Evolutionary conservation across 371 early-diverging fungal species (phyloP), one percentile per base, ranked within the genome.

Genomic region (Coemansia sp.): DNA sequence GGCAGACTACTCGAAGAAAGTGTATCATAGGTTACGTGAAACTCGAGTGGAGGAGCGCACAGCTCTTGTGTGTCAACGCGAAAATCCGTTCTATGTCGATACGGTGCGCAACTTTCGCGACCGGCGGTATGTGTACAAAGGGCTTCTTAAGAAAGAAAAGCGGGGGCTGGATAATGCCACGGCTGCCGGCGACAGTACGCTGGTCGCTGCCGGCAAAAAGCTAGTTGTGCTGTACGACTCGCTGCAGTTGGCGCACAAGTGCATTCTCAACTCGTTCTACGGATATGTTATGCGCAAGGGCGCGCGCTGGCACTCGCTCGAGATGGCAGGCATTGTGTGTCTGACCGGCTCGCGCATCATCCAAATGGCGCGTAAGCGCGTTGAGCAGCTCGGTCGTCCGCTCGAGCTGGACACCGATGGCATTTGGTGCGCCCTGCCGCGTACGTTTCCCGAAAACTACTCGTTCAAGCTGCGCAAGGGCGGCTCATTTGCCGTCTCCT

Each of bases 261-360:
- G 93, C 85, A 95, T 95, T 83, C 83, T 92, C 34, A 99, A 99
- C 81, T 99, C 99, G 0, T 99, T 99, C 83, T 99, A 99, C 78
- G 99, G 99, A 27, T 99, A 99, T 84, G 99, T 99, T 34, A 99
- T 99, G 99, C 87, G 98, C 68, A 99, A 96, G 81, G 99, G 98
- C 42, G 93, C 98, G 0, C 91, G 99, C 60, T 99, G 99, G 99
- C 97, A 95, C 80, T 98, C 98, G 1, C 89, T 99, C 87, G 99
- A 99, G 81, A 99, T 99, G 99, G 99, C 98, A 1, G 99, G 99
- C 47, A 93, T 99, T 29, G 99, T 99, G 48, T 99, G 99, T 82
- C 77, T 95, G 70, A 97, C 97, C 1, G 99, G 99, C 14, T 92
- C 98, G 1, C 86, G 86, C 26, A 99, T 99, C 73, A 99, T 99